A percentile compares a stretch with the other conserved stretches of the same genome.
phyloP scores from a whole-genome alignment of 768 basidiomycete species.

The Russula abietina region DNA sequence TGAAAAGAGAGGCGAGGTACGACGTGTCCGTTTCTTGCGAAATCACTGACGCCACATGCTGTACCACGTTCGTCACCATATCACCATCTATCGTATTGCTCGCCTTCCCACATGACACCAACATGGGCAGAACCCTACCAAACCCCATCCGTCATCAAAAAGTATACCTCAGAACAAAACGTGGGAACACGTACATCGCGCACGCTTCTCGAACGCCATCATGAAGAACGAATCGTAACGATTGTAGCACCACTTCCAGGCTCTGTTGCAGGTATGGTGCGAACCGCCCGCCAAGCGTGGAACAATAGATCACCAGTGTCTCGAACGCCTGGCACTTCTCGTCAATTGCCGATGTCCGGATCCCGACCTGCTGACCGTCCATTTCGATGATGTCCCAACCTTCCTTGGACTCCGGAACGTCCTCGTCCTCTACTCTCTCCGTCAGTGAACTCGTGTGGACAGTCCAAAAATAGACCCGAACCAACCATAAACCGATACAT shows the following conservation, averaged over 20 bases:
- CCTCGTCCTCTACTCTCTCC: slow-evolving; percentile 43
- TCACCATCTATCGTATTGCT: slow-evolving; percentile 34
- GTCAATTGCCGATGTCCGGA: slow-evolving; percentile 74
- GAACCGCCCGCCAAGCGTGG: slow-evolving; percentile 58
- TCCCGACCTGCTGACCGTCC: slow-evolving; percentile 71
- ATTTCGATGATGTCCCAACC: slow-evolving; percentile 76
- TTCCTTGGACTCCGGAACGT: slow-evolving; percentile 51
- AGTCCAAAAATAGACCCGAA: slow-evolving; percentile 2
- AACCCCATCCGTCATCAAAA: slow-evolving; percentile 1
- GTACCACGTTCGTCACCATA: slow-evolving; percentile 62
- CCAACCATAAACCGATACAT: slow-evolving; percentile 67
- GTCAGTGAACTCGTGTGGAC: background rate
- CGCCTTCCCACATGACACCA: slow-evolving; percentile 61
- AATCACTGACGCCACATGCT: slow-evolving; percentile 50
- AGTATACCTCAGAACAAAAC: background rate
- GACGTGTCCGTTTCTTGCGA: slow-evolving; percentile 68
- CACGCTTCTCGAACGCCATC: slow-evolving; percentile 78
- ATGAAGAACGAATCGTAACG: slow-evolving; percentile 72
- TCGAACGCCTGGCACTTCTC: slow-evolving; percentile 87
- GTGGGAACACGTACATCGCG: slow-evolving; percentile 50
- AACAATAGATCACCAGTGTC: slow-evolving; percentile 76
- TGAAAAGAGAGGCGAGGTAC: slow-evolving; percentile 72
- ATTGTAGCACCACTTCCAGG: slow-evolving; percentile 66
- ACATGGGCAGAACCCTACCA: slow-evolving; percentile 61
- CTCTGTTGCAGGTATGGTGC: slow-evolving; percentile 67